Conservation (phyloP, 2,329 filamentous ascomycete species). For the Calonectria multiphialidica region DNA sequence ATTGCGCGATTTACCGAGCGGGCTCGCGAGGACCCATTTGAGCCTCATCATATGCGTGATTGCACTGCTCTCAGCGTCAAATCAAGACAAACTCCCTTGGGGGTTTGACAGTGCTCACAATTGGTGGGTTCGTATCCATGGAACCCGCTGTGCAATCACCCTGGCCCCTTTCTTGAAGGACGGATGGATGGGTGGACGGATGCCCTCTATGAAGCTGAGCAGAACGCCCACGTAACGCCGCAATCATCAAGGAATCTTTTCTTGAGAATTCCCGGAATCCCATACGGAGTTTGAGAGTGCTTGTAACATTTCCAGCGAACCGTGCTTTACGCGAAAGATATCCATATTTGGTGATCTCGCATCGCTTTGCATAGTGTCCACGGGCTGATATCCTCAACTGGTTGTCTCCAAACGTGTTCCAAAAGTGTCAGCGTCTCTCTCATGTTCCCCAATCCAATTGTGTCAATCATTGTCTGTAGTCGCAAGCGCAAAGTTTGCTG, state of each 20-base stretch:
- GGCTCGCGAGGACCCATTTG: not conserved
- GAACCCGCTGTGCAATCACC: not conserved
- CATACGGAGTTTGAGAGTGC: not conserved
- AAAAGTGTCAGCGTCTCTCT: constrained; percentile 55
- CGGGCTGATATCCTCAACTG: constrained; percentile 48
- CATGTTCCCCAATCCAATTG: constrained; percentile 60
- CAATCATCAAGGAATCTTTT: not conserved
- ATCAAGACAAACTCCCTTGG: no score
- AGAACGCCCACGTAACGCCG: not conserved
- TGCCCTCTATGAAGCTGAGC: not conserved
- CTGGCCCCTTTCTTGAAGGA: not conserved
- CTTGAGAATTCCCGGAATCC: not conserved
- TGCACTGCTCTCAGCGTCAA: not conserved
- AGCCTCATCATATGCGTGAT: not conserved
- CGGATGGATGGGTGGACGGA: not conserved
- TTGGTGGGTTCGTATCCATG: not conserved
- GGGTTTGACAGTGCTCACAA: not conserved
- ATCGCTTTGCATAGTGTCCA: constrained; percentile 60
- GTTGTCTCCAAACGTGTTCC: constrained; percentile 56
- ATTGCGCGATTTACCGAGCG: not conserved
- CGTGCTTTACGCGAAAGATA: constrained; percentile 57
- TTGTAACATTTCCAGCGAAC: not conserved
- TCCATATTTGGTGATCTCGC: constrained; percentile 60
- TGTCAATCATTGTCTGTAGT: constrained; percentile 48
- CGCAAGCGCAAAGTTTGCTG: constrained; percentile 51